Base-by-base conservation (phyloP, 2,329 filamentous ascomycete genomes). In the Zasmidium citrigriseum region DNA sequence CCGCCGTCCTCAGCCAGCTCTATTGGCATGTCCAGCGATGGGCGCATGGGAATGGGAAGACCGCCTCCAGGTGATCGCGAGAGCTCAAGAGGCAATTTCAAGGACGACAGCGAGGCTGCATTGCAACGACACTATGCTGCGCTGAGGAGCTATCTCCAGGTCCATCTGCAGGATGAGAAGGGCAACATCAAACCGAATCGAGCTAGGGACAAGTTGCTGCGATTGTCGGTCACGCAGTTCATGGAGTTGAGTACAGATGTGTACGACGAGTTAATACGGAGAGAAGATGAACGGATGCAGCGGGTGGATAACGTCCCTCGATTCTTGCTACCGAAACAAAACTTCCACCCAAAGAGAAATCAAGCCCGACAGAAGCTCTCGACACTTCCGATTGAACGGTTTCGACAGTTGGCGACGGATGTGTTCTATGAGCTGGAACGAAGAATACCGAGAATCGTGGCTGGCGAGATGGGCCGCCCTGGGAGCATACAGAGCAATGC, bases 161-260 rank as follows among this genome's bases (percentile, higher is more conserved):
- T 83, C 64, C 87, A 85, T 45, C 83, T 86, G 56, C 87, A 87
- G 69, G 89, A 96, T 73, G 90, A 92, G 66, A 86, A 88, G 71
- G 83, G 84, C 48, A 88, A 88, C 62, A 84, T 86, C 51, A 88
- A 88, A 52, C 88, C 91, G 24, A 96, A 96, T 76, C 89, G 93
- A 76, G 95, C 95, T 56, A 88, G 93, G 70, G 95, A 98, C 76
- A 99, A 99, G 81, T 83, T 98, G 57, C 82, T 97, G 60, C 87
- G 93, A 59, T 83, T 99, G 52, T 96, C 93, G 0, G 82, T 89
- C 1, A 91, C 96, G 24, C 95, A 99, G 75, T 98, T 99, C 75
- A 91, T 96, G 76, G 95, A 99, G 78, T 83, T 99, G 62, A 97
- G 93, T 76, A 98, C 93, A 58, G 95, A 99, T 77, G 93, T 99